A percentile compares a stretch with the other conserved stretches of the same genome.
Conservation (phyloP, 768 basidiomycete species). For the Mycena galopus region DNA sequence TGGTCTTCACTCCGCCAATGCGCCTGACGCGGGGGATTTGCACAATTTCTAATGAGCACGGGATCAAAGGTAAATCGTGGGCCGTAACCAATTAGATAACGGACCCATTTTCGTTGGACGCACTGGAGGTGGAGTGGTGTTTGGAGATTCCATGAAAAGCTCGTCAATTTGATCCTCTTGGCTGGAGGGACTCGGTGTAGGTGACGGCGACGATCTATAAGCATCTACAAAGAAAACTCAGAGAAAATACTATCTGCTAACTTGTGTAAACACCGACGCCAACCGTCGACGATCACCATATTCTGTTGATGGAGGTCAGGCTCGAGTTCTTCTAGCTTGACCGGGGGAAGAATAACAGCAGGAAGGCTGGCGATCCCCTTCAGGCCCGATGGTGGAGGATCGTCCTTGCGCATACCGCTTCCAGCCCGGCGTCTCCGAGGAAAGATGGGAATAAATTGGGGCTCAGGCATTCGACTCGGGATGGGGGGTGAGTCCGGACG, state of each 20-base stretch:
- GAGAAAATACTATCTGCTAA: background rate
- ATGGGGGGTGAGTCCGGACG: conserved; percentile 40
- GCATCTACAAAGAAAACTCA: conserved; percentile 46
- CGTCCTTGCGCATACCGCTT: conserved; percentile 31
- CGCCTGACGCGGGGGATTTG: conserved; percentile 66
- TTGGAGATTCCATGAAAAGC: conserved; percentile 64
- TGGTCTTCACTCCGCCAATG: conserved; percentile 54
- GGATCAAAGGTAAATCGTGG: conserved; percentile 1
- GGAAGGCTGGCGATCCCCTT: conserved; percentile 43
- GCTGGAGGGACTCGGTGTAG: conserved; percentile 55
- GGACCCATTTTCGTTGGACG: conserved; percentile 64
- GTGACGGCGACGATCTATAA: conserved; percentile 57
- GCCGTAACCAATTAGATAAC: conserved; percentile 22
- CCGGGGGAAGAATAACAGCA: conserved; percentile 41
- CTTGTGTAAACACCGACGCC: conserved; percentile 59
- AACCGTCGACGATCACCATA: conserved; percentile 73
- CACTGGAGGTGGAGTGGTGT: conserved; percentile 54
- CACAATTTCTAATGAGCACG: conserved; percentile 57
- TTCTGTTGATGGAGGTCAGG: conserved; percentile 60
- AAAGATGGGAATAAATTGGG: conserved; percentile 48
- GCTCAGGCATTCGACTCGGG: conserved; percentile 43
- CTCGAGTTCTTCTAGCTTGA: conserved; percentile 54
- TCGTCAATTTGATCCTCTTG: conserved; percentile 67
- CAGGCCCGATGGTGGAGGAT: conserved; percentile 30
- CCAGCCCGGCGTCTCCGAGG: conserved; percentile 51